These are phyloP conservation scores for Clarireedia homoeocarpa DNA, from an alignment of 2,329 filamentous ascomycete species.

Conservation along the genomic window DNA sequence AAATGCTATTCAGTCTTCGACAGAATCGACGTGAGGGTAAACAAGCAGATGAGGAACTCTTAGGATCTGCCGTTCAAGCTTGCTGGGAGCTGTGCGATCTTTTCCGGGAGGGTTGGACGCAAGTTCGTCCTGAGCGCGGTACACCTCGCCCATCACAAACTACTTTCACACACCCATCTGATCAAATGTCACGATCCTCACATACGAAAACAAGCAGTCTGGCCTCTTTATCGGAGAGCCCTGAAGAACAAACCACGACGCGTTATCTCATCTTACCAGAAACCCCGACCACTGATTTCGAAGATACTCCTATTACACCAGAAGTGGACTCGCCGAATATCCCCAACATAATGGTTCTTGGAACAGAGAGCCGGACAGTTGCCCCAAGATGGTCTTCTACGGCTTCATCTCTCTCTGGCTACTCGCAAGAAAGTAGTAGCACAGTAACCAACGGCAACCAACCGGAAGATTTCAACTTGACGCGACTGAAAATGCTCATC, in stretches of 20 bases:
- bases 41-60: constrained; percentile 69
- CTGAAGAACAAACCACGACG: constrained; percentile 27
- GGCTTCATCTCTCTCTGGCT: constrained; percentile 69
- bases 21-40: constrained; percentile 72
- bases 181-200: constrained; percentile 24
- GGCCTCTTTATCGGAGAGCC: constrained; percentile 41
- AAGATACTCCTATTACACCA: constrained; percentile 78
- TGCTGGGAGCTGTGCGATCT: constrained; percentile 94
- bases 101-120: constrained; percentile 86
- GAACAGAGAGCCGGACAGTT: constrained; percentile 55
- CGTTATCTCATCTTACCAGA: constrained; percentile 47
- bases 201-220: constrained; percentile 34
- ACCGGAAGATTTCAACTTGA: constrained; percentile 67
- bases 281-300: constrained; percentile 91
- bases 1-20: constrained; percentile 86
- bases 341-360: constrained; percentile 83
- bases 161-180: constrained; percentile 43
- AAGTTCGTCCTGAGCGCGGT: constrained; percentile 75
- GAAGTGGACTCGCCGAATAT: constrained; percentile 68
- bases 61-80: constrained; percentile 82
- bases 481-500: constrained; percentile 69
- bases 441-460: constrained; percentile 61
- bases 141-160: constrained; percentile 78
- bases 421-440: constrained; percentile 64
- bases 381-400: constrained; percentile 62